Base-by-base conservation (phyloP, 164 flowering plant genomes). In the Platanus orientalis region DNA sequence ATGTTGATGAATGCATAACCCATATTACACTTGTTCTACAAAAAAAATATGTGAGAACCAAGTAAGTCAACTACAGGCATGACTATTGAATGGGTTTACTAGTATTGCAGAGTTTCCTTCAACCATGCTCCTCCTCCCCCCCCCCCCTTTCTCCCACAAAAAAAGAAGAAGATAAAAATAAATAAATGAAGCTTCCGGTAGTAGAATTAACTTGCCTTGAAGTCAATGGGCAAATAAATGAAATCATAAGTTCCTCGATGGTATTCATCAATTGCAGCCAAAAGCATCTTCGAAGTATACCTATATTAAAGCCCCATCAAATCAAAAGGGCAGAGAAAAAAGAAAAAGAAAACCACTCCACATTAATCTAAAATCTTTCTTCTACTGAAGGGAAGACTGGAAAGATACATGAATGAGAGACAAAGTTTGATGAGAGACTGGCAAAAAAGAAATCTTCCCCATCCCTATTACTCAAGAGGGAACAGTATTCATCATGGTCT, bases 1-100 rank as follows among this genome's bases (percentile, higher is more conserved):
- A 90, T 78, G 78, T 90, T 90, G 81, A 90, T 83, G 69, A 90
- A 90, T 51, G 96, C 96, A 82, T 90, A 90, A 14, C 96, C 96
- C 51, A 90, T 89, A 55, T 90, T 90, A 81, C 96, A 90, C 76
- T 90, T 90, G 74, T 90, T 90, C 96, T 90, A 80, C 55, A 61
- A 52, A 53, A n/a, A 42, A 60, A 53, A 42, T 21, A 21, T 7
- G 45, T 40, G 36, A 6, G 42, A 53, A 3, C 16, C 26, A 6
- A 62, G 57, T 34, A 6, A 62, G 57, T 69, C 44, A 63, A 52
- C 20, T 16, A 5, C 2, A 45, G 19, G 19, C 14, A 45, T 12
- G 5, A 45, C n/a, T 1, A 45, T 13, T 7, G 42, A 36, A 36
- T 1, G 39, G 9, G 5, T 32, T 32, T 14, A 10, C 49, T 17